phyloP scores from a whole-genome alignment of 1,139 yeast species.

The Saccharomyces pastorianus region DNA sequence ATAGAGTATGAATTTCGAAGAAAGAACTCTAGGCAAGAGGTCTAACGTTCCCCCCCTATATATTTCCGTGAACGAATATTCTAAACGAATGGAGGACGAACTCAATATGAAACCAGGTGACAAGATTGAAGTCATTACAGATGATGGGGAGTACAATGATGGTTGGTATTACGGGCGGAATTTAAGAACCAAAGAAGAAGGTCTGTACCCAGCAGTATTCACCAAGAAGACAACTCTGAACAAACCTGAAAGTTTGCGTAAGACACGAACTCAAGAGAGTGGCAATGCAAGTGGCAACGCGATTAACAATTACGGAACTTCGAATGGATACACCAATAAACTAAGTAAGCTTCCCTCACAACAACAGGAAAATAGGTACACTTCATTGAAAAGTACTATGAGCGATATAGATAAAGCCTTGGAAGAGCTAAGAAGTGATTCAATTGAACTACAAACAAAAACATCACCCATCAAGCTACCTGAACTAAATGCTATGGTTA shows the following conservation, averaged over 20 bases:
- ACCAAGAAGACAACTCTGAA: slow-evolving; percentile 43
- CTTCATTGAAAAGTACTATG: slow-evolving; percentile 50
- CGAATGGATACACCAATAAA: slow-evolving; percentile 2
- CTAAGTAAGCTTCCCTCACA: slow-evolving; percentile 2
- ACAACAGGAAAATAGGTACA: neutral
- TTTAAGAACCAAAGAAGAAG: slow-evolving; percentile 59
- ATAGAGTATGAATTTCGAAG: neutral
- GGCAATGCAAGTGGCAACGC: neutral
- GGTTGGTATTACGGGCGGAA: slow-evolving; percentile 97
- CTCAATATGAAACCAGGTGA: slow-evolving; percentile 75
- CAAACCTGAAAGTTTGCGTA: slow-evolving; percentile 6
- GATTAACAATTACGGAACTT: slow-evolving; percentile 2
- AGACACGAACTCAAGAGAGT: neutral
- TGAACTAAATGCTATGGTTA: neutral
- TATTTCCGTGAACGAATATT: slow-evolving; percentile 73
- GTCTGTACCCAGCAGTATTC: slow-evolving; percentile 83
- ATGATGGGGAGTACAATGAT: slow-evolving; percentile 87
- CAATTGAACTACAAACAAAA: slow-evolving; percentile 5
- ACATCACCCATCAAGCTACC: neutral
- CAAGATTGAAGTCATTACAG: slow-evolving; percentile 78
- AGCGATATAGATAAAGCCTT: slow-evolving; percentile 81
- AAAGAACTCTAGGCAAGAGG: neutral
- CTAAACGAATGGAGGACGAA: slow-evolving; percentile 85
- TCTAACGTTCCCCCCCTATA: slow-evolving; percentile 16
- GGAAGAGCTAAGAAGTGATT: slow-evolving; percentile 50